Evolutionary conservation across 306 rosid species (phyloP).

Genomic region (Crotalaria pallida): DNA sequence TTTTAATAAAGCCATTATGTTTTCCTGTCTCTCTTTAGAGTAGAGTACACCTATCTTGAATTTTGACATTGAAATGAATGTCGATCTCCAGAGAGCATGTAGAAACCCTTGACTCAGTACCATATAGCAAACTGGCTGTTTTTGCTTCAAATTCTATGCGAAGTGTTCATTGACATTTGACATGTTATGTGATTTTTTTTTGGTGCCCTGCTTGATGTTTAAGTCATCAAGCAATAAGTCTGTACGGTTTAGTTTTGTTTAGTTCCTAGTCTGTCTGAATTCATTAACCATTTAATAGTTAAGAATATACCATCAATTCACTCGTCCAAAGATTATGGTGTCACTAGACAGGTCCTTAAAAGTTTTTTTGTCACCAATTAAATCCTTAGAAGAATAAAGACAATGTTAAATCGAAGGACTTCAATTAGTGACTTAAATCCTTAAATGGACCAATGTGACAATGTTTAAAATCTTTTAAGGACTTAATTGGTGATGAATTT

Average conservation of each 20-base stretch:
- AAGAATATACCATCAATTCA: too few relatives aligned
- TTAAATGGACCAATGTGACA: too few relatives aligned
- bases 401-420: too few relatives aligned
- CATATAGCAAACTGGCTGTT: neutral
- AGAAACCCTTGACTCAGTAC: neutral
- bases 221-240: neutral
- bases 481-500: too few relatives aligned
- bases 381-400: too few relatives aligned
- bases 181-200: neutral
- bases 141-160: neutral
- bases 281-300: neutral
- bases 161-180: neutral
- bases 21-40: neutral
- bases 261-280: neutral
- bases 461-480: too few relatives aligned
- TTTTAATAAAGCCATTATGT: slow-evolving; percentile 8
- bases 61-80: neutral
- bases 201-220: neutral
- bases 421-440: too few relatives aligned
- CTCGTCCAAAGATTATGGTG: too few relatives aligned
- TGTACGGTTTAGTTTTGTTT: neutral
- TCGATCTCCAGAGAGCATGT: neutral
- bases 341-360: too few relatives aligned
- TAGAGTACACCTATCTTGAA: neutral
- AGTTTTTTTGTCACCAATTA: too few relatives aligned